These are phyloP conservation scores for Sclerotinia spermophila DNA, from an alignment of 2,329 filamentous ascomycete genomes.

Conservation along the genomic window DNA sequence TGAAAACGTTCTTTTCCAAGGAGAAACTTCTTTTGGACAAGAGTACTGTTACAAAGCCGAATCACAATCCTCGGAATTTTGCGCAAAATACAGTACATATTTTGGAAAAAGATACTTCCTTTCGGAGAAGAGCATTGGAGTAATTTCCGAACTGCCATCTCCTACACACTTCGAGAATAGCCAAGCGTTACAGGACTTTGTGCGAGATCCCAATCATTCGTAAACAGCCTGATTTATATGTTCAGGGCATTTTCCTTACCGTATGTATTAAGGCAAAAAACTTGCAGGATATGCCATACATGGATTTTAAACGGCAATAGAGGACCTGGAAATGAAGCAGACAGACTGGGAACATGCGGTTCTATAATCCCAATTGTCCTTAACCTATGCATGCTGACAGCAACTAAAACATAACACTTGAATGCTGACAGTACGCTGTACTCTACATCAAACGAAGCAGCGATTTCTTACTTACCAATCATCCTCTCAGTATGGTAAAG, in stretches of 20 bases:
- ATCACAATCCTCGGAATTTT: neutral
- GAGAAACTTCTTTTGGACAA: neutral
- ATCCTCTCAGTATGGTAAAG: neutral
- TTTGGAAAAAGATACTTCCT: neutral
- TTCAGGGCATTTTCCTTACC: neutral
- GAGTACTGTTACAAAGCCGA: neutral
- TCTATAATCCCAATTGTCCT: no score
- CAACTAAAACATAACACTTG: neutral
- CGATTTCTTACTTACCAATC: neutral
- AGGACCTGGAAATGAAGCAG: neutral
- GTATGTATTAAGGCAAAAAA: neutral
- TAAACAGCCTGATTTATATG: neutral
- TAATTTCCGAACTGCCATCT: neutral
- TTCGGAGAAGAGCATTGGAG: neutral
- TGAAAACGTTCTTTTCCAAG: neutral
- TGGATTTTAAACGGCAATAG: neutral
- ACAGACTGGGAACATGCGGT: neutral
- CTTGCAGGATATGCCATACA: neutral
- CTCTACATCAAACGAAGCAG: neutral
- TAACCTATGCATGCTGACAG: slow-evolving; percentile 7
- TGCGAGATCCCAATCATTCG: neutral
- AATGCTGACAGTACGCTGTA: neutral
- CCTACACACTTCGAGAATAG: neutral
- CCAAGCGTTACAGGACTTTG: neutral
- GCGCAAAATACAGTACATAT: neutral